Percentiles rank a stretch among this genome's conserved stretches.
phyloP scores from a whole-genome alignment of 2,329 filamentous ascomycete species.

The Onygena corvina region DNA sequence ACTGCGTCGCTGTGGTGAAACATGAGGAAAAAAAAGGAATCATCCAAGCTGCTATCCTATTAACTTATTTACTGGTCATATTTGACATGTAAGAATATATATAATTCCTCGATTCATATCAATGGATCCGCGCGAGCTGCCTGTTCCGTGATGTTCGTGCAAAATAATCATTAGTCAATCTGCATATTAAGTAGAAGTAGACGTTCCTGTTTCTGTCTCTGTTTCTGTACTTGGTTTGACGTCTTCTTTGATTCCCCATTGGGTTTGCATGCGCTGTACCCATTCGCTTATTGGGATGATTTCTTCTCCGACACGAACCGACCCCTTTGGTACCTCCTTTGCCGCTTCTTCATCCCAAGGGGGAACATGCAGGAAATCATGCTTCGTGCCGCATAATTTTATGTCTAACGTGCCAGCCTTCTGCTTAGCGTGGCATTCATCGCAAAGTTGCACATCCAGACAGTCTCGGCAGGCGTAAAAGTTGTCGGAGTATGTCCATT shows the following conservation, averaged over 20 bases:
- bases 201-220: background rate
- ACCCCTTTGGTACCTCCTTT: constrained; percentile 14
- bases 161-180: background rate
- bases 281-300: constrained; percentile 18
- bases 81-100: too few relatives aligned
- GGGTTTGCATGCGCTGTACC: constrained; percentile 16
- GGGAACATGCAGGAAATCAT: constrained; percentile 20
- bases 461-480: constrained; percentile 24
- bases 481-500: constrained; percentile 19
- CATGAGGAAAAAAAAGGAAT: too few relatives aligned
- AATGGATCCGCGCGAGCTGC: too few relatives aligned
- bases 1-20: too few relatives aligned
- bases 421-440: constrained; percentile 17
- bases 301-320: constrained; percentile 19
- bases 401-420: constrained; percentile 19
- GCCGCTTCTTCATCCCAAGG: constrained; percentile 17
- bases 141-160: too few relatives aligned
- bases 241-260: constrained; percentile 13
- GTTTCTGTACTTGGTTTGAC: background rate
- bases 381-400: constrained; percentile 19
- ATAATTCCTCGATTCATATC: too few relatives aligned
- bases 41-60: too few relatives aligned
- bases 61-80: too few relatives aligned
- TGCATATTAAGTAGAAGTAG: background rate
- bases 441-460: constrained; percentile 18